These are phyloP conservation scores for Rhodofomes roseus DNA, from an alignment of 1,284 basidiomycete species.

Conservation along the genomic window DNA sequence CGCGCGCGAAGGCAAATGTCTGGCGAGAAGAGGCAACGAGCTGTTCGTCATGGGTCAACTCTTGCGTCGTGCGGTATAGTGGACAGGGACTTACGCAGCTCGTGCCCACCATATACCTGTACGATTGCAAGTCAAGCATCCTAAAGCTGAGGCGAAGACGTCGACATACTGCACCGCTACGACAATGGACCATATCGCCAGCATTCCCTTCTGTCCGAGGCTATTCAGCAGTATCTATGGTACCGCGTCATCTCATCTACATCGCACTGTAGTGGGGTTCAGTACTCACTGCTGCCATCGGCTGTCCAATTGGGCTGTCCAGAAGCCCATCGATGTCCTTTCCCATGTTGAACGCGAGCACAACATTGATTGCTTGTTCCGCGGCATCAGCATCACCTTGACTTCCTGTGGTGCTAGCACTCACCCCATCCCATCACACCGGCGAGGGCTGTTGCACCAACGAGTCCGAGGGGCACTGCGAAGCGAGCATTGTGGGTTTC, in stretches of 20 bases:
- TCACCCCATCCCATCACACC: conserved; percentile 69
- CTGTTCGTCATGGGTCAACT: conserved; percentile 21
- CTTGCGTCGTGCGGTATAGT: neutral
- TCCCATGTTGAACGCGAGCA: conserved; percentile 64
- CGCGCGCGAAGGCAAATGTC: conserved; percentile 62
- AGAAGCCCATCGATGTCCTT: conserved; percentile 53
- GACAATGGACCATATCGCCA: conserved; percentile 63
- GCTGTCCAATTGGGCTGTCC: conserved; percentile 61
- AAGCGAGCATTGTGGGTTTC: conserved; percentile 69
- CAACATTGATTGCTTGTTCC: conserved; percentile 40
- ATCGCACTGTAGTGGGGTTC: no score
- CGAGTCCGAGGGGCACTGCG: conserved; percentile 76
- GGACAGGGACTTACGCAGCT: conserved; percentile 39
- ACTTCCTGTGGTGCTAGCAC: conserved; percentile 15
- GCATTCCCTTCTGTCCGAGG: conserved; percentile 59
- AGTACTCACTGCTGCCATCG: conserved; percentile 10
- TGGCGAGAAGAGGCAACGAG: conserved; percentile 49
- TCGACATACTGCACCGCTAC: conserved; percentile 57
- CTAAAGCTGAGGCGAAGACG: no score
- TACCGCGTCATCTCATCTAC: neutral
- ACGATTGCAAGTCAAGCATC: neutral
- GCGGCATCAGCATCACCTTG: neutral
- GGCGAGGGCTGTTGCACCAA: conserved; percentile 54
- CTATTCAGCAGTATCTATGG: conserved; percentile 63
- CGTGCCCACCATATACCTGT: conserved; percentile 71